Conservation (phyloP, 1,284 basidiomycete genomes). For the Thelephora terrestris region DNA sequence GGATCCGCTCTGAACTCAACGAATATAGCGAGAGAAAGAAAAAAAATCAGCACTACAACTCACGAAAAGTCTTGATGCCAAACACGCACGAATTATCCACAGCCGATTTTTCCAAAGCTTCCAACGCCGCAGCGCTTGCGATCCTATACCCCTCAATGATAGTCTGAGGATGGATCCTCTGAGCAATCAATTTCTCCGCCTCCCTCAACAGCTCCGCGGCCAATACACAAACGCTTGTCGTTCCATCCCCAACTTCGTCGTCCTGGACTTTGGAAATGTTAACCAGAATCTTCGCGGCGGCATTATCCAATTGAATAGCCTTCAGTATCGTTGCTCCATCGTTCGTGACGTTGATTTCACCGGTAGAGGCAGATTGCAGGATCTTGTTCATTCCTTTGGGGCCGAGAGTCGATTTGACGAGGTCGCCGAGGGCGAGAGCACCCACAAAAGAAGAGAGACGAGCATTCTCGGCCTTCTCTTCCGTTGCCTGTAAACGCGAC, state of each 20-base stretch:
- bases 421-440: slow-evolving; percentile 91
- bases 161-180: slow-evolving; percentile 97
- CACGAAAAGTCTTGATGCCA: neutral
- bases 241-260: slow-evolving; percentile 98
- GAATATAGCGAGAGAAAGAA: neutral
- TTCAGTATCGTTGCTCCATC: slow-evolving; percentile 99
- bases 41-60: slow-evolving; percentile 6
- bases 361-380: slow-evolving; percentile 84
- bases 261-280: slow-evolving; percentile 99
- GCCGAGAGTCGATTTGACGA: slow-evolving; percentile 96
- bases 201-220: slow-evolving; percentile 90
- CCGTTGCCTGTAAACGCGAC: slow-evolving; percentile 63
- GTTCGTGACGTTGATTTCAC: slow-evolving; percentile 95
- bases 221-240: slow-evolving; percentile 89
- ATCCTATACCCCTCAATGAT: slow-evolving; percentile 98
- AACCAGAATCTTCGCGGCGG: slow-evolving; percentile 97
- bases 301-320: slow-evolving; percentile 95
- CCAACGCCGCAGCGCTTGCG: slow-evolving; percentile 79
- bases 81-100: slow-evolving; percentile 72
- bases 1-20: slow-evolving; percentile 49
- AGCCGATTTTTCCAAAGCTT: slow-evolving; percentile 75
- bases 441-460: slow-evolving; percentile 98
- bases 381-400: slow-evolving; percentile 98
- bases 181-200: slow-evolving; percentile 90
- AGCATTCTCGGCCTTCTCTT: slow-evolving; percentile 98